Evolutionary conservation across 805 yeast genomes (phyloP).

Genomic region (Cyberlindnera americana): DNA sequence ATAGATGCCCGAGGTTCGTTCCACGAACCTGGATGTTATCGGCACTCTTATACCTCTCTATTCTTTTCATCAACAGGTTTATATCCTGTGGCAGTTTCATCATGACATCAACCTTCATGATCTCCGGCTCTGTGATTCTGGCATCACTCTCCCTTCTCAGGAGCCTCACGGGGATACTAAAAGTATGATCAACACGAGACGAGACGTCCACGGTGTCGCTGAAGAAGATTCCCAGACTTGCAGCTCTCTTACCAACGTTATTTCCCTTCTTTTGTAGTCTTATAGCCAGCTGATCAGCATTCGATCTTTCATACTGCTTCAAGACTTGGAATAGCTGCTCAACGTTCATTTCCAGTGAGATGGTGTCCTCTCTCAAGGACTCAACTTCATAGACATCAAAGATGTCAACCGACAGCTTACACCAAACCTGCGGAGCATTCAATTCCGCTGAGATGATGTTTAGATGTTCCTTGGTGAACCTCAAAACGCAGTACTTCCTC

Average conservation of each 20-base stretch:
- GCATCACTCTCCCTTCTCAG: conserved; percentile 52
- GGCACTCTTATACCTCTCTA: conserved; percentile 59
- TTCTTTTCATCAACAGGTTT: conserved; percentile 49
- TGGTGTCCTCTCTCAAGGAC: conserved; percentile 51
- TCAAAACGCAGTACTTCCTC: conserved; percentile 52
- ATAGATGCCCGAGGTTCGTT: conserved; percentile 45
- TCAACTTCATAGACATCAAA: conserved; percentile 26
- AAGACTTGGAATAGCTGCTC: conserved; percentile 59
- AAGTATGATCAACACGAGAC: conserved; percentile 56
- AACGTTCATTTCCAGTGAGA: conserved; percentile 58
- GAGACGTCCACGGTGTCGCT: conserved; percentile 40
- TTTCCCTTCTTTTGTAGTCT: conserved; percentile 40
- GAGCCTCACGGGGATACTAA: conserved; percentile 67
- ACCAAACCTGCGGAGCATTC: conserved; percentile 68
- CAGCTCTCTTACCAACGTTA: conserved; percentile 36
- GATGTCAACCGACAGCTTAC: conserved; percentile 45
- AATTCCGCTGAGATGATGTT: conserved; percentile 48
- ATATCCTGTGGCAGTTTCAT: conserved; percentile 48
- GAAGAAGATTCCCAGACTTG: conserved; percentile 53
- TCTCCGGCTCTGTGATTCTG: conserved; percentile 58
- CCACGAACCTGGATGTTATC: conserved; percentile 50
- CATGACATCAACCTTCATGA: conserved; percentile 51
- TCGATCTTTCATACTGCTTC: conserved; percentile 50
- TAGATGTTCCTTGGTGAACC: conserved; percentile 49
- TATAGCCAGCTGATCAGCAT: conserved; percentile 46